Evolutionary conservation across 345 rosid species (phyloP), one percentile per base, ranked within the genome.

Genomic region (Cochlearia excelsa): DNA sequence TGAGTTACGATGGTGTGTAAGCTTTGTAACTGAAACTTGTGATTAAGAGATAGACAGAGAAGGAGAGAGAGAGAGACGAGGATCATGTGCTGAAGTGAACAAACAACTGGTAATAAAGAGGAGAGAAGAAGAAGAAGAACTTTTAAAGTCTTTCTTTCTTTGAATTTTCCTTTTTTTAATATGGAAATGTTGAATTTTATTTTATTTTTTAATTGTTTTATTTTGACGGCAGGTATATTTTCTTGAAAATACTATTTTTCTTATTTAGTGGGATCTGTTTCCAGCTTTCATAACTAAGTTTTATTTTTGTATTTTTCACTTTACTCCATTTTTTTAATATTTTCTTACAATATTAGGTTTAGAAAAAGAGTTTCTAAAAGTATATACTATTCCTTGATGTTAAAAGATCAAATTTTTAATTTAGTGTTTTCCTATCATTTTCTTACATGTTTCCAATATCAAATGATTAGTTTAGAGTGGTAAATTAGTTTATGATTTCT

Each of bases 21-120:
- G 67, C 61, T 69, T 26, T 51, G 74, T 63, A 50, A 57, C 60
- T 57, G 59, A 56, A 62, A 49, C 63, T 69, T 48, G 58, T 61
- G 58, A 69, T 35, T 55, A n/a, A 40, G 50, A 47, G 49, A 65
- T 54, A 64, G 68, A 54, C 16, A 48, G 23, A 16, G 23, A 16
- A 16, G 51, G 68, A 41, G 40, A 35, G 60, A 63, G 68, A 41
- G 40, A 35, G 60, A 56, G 63, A 55, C 52, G 67, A 65, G 71
- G 51, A 59, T 66, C 75, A 71, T 71, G 71, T 71, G 71, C 16
- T 53, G 26, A 54, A 71, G 71, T 57, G 47, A 71, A 49, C 67
- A 65, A 66, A 16, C 0, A 16, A 16, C 67, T 71, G 11, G 67
- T 70, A 47, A 65, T 71, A 71, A 71, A 66, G 70, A 59, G 52